Percentiles rank a stretch among this genome's conserved stretches.
phyloP scores from a whole-genome alignment of 2,329 filamentous ascomycete species.

The Raffaelea ambrosiae region DNA sequence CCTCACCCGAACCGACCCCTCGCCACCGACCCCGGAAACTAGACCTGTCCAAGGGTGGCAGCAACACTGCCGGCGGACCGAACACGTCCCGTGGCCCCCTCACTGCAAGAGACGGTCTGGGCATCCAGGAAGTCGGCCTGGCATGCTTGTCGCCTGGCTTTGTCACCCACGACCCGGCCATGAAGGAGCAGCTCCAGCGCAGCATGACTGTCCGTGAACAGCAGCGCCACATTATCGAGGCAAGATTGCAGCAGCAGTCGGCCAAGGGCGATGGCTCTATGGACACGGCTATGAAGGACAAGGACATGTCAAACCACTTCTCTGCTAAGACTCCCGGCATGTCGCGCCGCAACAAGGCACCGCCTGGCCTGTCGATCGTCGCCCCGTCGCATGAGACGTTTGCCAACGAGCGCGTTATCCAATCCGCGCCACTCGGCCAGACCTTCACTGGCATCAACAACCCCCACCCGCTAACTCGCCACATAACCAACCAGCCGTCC shows the following conservation, averaged over 20 bases:
- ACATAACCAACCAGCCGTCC: conserved; percentile 72
- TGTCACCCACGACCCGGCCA: conserved; percentile 89
- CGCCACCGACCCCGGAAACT: conserved; percentile 70
- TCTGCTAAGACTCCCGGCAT: conserved; percentile 65
- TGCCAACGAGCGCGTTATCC: conserved; percentile 87
- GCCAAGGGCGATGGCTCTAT: conserved; percentile 63
- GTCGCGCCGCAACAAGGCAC: conserved; percentile 67
- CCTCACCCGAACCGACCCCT: conserved; percentile 71
- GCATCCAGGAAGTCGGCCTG: conserved; percentile 85
- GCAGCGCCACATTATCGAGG: conserved; percentile 90
- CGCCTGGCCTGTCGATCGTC: conserved; percentile 88
- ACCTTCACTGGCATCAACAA: conserved; percentile 89
- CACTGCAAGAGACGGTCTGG: conserved; percentile 69
- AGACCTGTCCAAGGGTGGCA: conserved; percentile 61
- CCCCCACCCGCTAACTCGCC: conserved; percentile 65
- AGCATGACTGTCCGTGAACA: conserved; percentile 91
- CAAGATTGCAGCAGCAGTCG: conserved; percentile 77
- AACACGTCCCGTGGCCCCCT: conserved; percentile 59
- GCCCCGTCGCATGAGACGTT: conserved; percentile 88
- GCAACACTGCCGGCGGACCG: conserved; percentile 42
- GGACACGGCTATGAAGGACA: conserved; percentile 46
- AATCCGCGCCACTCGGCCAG: conserved; percentile 90
- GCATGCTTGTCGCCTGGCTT: conserved; percentile 95
- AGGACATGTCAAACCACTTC: conserved; percentile 37
- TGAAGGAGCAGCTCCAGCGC: conserved; percentile 90